phyloP scores from a whole-genome alignment of 768 basidiomycete genomes.

The Russula brevipes region DNA sequence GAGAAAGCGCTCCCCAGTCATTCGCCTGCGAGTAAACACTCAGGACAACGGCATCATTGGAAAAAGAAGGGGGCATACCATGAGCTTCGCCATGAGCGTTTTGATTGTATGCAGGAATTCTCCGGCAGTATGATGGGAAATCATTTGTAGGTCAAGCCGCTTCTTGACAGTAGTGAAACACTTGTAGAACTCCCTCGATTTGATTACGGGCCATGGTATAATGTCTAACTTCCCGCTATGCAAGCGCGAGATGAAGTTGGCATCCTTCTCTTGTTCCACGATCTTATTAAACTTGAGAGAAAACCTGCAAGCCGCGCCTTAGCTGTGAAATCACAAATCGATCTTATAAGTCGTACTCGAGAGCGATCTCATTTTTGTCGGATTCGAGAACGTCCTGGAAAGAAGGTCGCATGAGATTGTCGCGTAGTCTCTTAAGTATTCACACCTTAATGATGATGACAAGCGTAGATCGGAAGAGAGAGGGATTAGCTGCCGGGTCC shows the following conservation, averaged over 20 bases:
- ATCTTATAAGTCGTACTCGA: constrained; percentile 40
- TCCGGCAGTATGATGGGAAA: constrained; percentile 48
- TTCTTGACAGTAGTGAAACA: constrained; percentile 45
- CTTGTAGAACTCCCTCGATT: constrained; percentile 53
- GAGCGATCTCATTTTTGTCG: constrained; percentile 51
- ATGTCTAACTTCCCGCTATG: constrained; percentile 53
- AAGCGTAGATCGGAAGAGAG: constrained; percentile 52
- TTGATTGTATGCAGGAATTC: constrained; percentile 36
- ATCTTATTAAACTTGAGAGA: constrained; percentile 54
- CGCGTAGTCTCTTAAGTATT: not conserved
- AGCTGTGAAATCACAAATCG: not conserved
- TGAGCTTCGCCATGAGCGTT: constrained; percentile 18
- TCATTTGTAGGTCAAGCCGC: constrained; percentile 43
- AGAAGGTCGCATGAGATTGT: not conserved
- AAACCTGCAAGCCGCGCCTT: constrained; percentile 37
- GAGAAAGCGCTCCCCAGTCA: constrained; percentile 61
- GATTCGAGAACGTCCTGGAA: constrained; percentile 56
- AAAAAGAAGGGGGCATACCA: not conserved
- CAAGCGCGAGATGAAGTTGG: constrained; percentile 59
- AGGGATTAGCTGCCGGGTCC: constrained; percentile 54
- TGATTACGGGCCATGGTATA: constrained; percentile 63
- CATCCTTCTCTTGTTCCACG: constrained; percentile 53
- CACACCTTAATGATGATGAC: constrained; percentile 58
- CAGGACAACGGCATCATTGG: not conserved
- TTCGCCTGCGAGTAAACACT: constrained; percentile 39